Evolutionary conservation across 2,329 filamentous ascomycete species (phyloP), one percentile per base, ranked within the genome.

Genomic region (Alternaria gaisen): DNA sequence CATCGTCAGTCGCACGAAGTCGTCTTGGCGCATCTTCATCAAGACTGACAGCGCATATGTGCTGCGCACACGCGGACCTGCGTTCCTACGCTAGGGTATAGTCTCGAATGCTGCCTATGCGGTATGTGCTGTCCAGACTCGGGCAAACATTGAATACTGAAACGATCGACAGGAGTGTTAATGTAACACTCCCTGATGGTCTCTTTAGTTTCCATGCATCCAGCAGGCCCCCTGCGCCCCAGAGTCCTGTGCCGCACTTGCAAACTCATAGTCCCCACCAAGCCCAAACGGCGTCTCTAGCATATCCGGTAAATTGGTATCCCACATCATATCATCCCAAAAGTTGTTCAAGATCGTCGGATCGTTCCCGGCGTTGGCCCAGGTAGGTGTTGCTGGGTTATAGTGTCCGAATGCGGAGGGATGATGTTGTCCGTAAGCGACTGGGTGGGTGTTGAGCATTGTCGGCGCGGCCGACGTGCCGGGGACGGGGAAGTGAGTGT

Each of bases 321-420:
- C 78, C 78, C 78, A 80, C 75, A 80, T 78, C 77, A 80, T 79
- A 50, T 79, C 76, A 56, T 79, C 77, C 78, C 78, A 80, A 58
- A 79, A 79, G 43, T 73, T 70, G 41, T 74, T 75, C 58, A 79
- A 68, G 5, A 73, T 67, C 7, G 65, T 69, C 1, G 76, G 68
- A 40, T 76, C 75, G 28, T 65, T 67, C 14, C 54, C 43, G 9
- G 70, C 59, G 30, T 68, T 72, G 5, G 70, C 64, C 63, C 75
- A 68, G 1, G 65, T 69, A 3, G 61, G 65, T 12, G 74, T 71
- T 28, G 72, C 67, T 14, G 72, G 71, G 42, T 73, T 73, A 60
- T 73, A 75, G 20, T 75, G 72, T 48, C 36, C 42, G 11, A 58
- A 53, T 16, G 48, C 18, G 8, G 58, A 30, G 11, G 36, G 36